phyloP scores from a whole-genome alignment of 805 yeast genomes.

The Martiniozyma abietophila region DNA sequence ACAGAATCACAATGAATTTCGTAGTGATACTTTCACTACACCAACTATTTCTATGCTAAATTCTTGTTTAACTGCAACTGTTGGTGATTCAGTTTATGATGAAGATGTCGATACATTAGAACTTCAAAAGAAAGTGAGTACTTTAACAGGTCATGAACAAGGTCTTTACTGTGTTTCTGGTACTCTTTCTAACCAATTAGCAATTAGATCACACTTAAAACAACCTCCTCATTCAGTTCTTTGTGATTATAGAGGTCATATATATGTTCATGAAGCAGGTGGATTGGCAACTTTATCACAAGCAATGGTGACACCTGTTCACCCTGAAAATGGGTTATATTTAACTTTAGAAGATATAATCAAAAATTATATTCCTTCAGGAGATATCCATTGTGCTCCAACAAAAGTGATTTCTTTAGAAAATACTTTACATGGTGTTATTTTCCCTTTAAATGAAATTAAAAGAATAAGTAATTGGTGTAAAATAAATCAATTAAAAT shows the following conservation, averaged over 20 bases:
- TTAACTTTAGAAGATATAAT: slow-evolving; percentile 74
- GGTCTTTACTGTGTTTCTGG: slow-evolving; percentile 84
- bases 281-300: slow-evolving; percentile 85
- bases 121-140: slow-evolving; percentile 56
- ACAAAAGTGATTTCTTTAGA: slow-evolving; percentile 79
- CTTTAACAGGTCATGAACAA: slow-evolving; percentile 68
- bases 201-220: slow-evolving; percentile 58
- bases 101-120: slow-evolving; percentile 67
- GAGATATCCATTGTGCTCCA: slow-evolving; percentile 83
- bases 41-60: slow-evolving; percentile 69
- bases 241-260: slow-evolving; percentile 82
- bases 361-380: slow-evolving; percentile 52
- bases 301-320: slow-evolving; percentile 83
- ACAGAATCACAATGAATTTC: slow-evolving; percentile 37
- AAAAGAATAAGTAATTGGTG: slow-evolving; percentile 64
- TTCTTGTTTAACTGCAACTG: slow-evolving; percentile 46
- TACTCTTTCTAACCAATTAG: slow-evolving; percentile 85
- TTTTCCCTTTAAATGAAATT: slow-evolving; percentile 75
- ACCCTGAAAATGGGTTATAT: slow-evolving; percentile 65
- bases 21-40: slow-evolving; percentile 85
- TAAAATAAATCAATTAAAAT: slow-evolving; percentile 40
- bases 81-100: slow-evolving; percentile 84
- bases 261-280: slow-evolving; percentile 80
- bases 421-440: slow-evolving; percentile 78
- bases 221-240: slow-evolving; percentile 81